Percentiles rank a stretch among this genome's conserved stretches.
These are phyloP conservation scores for Cylindrotheca closterium DNA, from an alignment of 108 stramenopile species.

Conservation along the genomic window DNA sequence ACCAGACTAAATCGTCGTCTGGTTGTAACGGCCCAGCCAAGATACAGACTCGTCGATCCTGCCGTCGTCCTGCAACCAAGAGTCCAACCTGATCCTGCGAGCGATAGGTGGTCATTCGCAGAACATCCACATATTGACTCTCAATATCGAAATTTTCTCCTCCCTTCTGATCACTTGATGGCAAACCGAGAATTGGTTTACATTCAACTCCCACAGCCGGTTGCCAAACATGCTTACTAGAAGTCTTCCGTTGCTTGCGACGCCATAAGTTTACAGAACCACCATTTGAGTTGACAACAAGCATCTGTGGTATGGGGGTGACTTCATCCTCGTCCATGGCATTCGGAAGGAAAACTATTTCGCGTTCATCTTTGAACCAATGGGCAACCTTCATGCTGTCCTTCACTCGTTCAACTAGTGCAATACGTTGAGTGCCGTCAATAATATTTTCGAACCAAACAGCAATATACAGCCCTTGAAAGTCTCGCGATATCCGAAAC, in stretches of 20 bases:
- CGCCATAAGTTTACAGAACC: conserved; percentile 30
- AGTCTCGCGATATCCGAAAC: conserved; percentile 48
- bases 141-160: neutral
- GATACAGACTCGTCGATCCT: conserved; percentile 46
- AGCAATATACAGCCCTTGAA: conserved; percentile 8
- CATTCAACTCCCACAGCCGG: conserved; percentile 22
- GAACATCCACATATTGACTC: conserved; percentile 56
- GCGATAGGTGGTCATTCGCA: conserved; percentile 41
- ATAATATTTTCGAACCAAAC: conserved; percentile 15
- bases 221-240: conserved; percentile 17
- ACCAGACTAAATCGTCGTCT: conserved; percentile 23
- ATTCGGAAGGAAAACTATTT: conserved; percentile 63
- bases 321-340: conserved; percentile 18
- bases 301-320: conserved; percentile 36
- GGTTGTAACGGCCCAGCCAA: conserved; percentile 39
- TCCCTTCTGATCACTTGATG: neutral
- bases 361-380: conserved; percentile 44
- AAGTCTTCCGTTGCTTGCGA: neutral
- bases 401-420: conserved; percentile 18
- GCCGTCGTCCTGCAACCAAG: conserved; percentile 36
- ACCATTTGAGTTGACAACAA: conserved; percentile 58
- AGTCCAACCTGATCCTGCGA: conserved; percentile 43
- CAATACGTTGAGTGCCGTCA: conserved; percentile 9
- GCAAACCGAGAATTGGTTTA: conserved; percentile 47
- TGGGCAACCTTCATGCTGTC: conserved; percentile 14